Percentiles rank a stretch among this genome's conserved stretches.
Evolutionary conservation across 257 asterid species (phyloP).

Genomic region (Solanum phureja): DNA sequence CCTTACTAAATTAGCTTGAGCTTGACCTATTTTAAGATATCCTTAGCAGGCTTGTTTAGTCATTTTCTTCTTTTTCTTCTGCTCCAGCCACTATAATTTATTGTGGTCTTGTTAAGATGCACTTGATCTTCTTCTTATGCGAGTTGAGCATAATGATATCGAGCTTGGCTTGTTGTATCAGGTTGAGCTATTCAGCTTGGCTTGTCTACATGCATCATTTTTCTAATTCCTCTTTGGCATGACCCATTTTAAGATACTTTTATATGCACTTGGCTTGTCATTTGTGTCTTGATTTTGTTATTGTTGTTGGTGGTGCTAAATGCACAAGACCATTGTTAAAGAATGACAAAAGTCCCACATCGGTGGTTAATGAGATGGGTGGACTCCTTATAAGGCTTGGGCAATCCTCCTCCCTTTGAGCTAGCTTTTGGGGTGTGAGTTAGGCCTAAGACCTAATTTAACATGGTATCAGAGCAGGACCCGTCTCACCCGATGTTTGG

Average conservation of each 20-base stretch:
- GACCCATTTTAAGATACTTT: background rate
- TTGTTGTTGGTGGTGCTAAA: background rate
- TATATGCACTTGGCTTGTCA: background rate
- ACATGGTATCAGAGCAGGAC: too few relatives aligned
- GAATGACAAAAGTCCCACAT: too few relatives aligned
- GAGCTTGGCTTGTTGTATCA: background rate
- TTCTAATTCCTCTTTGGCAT: background rate
- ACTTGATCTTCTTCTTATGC: background rate
- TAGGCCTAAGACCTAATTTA: too few relatives aligned
- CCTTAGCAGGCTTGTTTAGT: background rate
- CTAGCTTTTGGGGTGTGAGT: too few relatives aligned
- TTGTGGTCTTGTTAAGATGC: background rate
- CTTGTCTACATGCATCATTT: background rate
- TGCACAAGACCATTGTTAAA: background rate
- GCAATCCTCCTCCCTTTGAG: too few relatives aligned
- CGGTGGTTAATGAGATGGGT: too few relatives aligned
- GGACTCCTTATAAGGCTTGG: too few relatives aligned
- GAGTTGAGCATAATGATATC: background rate
- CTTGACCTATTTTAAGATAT: background rate
- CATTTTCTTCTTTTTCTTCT: background rate
- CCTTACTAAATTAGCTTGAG: background rate
- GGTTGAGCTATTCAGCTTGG: background rate
- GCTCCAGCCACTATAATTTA: background rate
- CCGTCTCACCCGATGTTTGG: too few relatives aligned
- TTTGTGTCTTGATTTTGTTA: background rate